Base-by-base conservation (phyloP, 2,329 filamentous ascomycete genomes). In the Stachybotrys elegans region DNA sequence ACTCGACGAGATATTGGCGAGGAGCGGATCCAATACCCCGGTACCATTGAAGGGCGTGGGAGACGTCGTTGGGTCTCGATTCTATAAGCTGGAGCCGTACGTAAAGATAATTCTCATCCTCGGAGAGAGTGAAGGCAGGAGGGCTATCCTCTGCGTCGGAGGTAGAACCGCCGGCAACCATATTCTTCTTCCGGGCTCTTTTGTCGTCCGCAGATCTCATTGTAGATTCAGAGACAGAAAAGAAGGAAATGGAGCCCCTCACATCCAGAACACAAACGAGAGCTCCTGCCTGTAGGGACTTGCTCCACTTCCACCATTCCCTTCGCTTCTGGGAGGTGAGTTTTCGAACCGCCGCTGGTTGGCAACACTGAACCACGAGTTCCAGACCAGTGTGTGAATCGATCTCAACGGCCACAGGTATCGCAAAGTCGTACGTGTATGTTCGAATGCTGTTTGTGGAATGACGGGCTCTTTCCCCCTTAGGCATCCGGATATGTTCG, bases 261-360 rank as follows among this genome's bases (percentile, higher is more conserved):
- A 61, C 59, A 16, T 66, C 68, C 2, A 77, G 53, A 4, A 78
- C 50, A 44, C 75, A 79, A 2, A 79, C 63, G 3, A 81, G 61
- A 4, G 69, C 66, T 17, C 76, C 76, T 2, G 63, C 55, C 17
- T 70, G 66, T 4, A 81, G 61, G n/a, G 69, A 63, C 47, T 71
- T 75, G 13, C 65, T 70, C 4, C 66, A 58, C 16, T 59, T 50
- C 78, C 76, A 81, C 73, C 73, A 79, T 0, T 71, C 63, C 38
- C 58, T 56, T 32, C 75, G 65, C 40, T 64, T 43, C 25, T 53
- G 50, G 0, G 38, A 31, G 14, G 43, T 53, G 34, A 57, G 49
- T 11, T 53, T 46, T 25, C 40, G 32, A 3, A 60, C 41, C 19
- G 49, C 40, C 2, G 53, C 48, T 4, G 74, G 74, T 51, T 79